Evolutionary conservation across 352 stramenopile species (phyloP), one percentile per base, ranked within the genome.

Genomic region (Phytophthora melonis): DNA sequence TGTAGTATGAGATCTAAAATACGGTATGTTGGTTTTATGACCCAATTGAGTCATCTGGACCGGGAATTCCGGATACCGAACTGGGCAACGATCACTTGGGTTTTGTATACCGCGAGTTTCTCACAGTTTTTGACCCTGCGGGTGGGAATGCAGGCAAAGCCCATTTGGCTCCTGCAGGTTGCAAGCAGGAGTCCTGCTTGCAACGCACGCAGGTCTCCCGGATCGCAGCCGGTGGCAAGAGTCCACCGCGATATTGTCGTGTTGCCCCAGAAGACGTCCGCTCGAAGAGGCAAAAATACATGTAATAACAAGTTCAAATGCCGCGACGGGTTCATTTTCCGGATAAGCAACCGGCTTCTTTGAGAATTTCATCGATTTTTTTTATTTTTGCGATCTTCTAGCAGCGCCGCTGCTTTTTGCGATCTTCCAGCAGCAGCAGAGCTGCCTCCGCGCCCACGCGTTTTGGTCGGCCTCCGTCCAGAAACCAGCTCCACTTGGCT

Each of bases 151-250:
- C 4, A 9, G 50, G 58, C 49, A 74, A 74, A 65, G 54, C 61
- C 9, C 64, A 25, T 30, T 43, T n/a, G 59, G 27, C 66, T 65
- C 60, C 32, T n/a, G n/a, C n/a, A n/a, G n/a, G n/a, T n/a, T n/a
- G n/a, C n/a, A n/a, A n/a, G n/a, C n/a, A n/a, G n/a, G n/a, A n/a
- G n/a, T n/a, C n/a, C n/a, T 59, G 21, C 59, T 70, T 72, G 65
- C 41, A 72, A 34, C 63, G 69, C 69, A 76, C 69, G 69, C 69
- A n/a, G 63, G 21, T 25, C 64, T 72, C 57, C 54, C 7, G 47
- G 52, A 72, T 47, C 52, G 58, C 69, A 72, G 69, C 69, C 58
- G 69, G 10, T 68, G 58, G 32, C 39, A 45, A n/a, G 36, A 45
- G 36, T 16, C 36, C 36, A 45, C 36, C 36, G 36, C 36, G 14